A percentile compares a stretch with the other conserved stretches of the same genome.
phyloP scores from a whole-genome alignment of 495 filamentous ascomycete genomes.

The Hypoxylon crocopeplum region DNA sequence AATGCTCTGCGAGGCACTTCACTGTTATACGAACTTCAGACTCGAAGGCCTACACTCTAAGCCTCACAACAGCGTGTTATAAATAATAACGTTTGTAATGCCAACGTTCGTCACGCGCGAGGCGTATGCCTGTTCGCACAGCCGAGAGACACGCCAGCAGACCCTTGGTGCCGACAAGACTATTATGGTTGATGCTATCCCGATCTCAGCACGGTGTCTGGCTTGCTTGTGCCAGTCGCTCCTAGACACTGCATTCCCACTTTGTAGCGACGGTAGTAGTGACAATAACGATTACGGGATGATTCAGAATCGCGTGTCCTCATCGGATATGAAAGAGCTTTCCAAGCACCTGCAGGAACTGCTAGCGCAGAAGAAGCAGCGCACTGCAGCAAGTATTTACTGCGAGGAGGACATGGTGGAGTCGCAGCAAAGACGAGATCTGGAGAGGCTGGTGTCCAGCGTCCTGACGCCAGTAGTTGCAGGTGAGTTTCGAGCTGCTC shows the following conservation, averaged over 20 bases:
- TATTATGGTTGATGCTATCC: neutral
- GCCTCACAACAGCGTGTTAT: no score
- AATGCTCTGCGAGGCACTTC: no score
- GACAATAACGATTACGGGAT: neutral
- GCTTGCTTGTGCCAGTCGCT: constrained; percentile 4
- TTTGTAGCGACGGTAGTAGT: neutral
- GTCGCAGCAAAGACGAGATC: neutral
- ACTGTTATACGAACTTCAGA: no score
- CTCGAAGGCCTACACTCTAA: no score
- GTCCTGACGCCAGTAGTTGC: neutral
- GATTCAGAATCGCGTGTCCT: neutral
- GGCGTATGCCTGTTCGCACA: constrained; percentile 15
- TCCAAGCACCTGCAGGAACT: constrained; percentile 1
- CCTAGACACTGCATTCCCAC: neutral
- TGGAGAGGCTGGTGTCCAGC: constrained; percentile 2
- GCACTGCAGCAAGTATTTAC: neutral
- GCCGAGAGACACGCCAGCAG: neutral
- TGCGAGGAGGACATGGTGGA: neutral
- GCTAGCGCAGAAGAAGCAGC: constrained; percentile 8
- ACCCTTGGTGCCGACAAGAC: constrained; percentile 3
- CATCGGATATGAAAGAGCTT: neutral
- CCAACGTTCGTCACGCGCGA: constrained; percentile 17
- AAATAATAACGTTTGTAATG: constrained; percentile 13
- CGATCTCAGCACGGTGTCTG: constrained; percentile 8
- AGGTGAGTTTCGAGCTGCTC: constrained; percentile 19